Conservation (phyloP, 2,329 filamentous ascomycete species). For the Paecilomyces fulvus region DNA sequence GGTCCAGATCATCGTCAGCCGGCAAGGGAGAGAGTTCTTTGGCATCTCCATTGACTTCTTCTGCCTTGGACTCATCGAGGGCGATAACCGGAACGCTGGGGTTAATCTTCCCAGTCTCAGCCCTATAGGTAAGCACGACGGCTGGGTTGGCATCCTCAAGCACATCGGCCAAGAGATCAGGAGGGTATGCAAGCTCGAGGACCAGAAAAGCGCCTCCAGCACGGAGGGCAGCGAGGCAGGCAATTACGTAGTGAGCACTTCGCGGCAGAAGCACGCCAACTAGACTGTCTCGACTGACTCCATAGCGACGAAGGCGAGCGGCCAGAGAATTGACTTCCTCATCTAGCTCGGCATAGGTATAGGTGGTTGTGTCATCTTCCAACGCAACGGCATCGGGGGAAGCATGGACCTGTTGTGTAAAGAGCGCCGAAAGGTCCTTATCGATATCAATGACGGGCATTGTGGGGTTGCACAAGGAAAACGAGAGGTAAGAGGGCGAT, state of each 20-base stretch:
- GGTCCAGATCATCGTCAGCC: conserved; percentile 60
- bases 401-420: conserved; percentile 57
- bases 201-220: conserved; percentile 75
- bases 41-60: conserved; percentile 27
- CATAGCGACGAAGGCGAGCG: conserved; percentile 54
- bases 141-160: conserved; percentile 65
- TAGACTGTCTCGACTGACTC: conserved; percentile 63
- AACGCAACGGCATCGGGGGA: conserved; percentile 63
- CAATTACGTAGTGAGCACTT: conserved; percentile 70
- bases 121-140: conserved; percentile 60
- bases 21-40: conserved; percentile 45
- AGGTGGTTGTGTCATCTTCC: conserved; percentile 58
- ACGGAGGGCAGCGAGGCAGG: conserved; percentile 66
- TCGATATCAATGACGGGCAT: conserved; percentile 62
- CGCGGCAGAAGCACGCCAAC: conserved; percentile 69
- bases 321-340: conserved; percentile 57
- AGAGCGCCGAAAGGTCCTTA: conserved; percentile 66
- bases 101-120: conserved; percentile 59
- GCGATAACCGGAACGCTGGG: conserved; percentile 53
- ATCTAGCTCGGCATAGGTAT: conserved; percentile 68
- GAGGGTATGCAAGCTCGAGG: conserved; percentile 69
- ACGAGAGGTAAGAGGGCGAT: not conserved
- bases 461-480: conserved; percentile 8
- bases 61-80: conserved; percentile 44
- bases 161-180: conserved; percentile 64